phyloP scores from a whole-genome alignment of 2,329 filamentous ascomycete species.

The Immersiporthe knoxdaviesiana region DNA sequence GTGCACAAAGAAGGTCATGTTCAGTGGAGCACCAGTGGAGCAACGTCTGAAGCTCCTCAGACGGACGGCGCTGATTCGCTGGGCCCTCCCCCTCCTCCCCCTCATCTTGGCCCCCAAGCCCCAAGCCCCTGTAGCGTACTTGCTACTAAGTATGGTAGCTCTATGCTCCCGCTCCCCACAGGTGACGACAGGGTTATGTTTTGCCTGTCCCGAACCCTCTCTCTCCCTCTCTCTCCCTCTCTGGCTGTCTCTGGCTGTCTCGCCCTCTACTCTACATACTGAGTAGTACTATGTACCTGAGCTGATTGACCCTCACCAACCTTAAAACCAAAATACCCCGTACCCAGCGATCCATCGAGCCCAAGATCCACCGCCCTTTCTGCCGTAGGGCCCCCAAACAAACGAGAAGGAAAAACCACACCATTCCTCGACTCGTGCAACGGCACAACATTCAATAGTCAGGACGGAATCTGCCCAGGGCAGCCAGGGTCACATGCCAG shows the following conservation, averaged over 20 bases:
- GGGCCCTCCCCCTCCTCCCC: not conserved
- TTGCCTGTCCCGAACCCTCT: not conserved
- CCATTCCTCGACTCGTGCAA: conserved; percentile 10
- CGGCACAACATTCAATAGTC: not conserved
- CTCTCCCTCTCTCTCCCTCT: not conserved
- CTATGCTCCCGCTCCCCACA: not conserved
- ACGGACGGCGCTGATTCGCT: not conserved
- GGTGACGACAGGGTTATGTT: not conserved
- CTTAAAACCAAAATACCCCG: not conserved
- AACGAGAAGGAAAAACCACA: not conserved
- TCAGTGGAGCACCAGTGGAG: not conserved
- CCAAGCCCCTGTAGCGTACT: not conserved
- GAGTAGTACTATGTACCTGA: not conserved
- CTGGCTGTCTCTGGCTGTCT: too few relatives aligned
- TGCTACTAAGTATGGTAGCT: not conserved
- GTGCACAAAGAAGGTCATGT: conserved; percentile 2
- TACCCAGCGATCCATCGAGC: not conserved
- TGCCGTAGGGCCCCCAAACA: not conserved
- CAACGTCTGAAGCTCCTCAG: conserved; percentile 3
- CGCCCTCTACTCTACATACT: too few relatives aligned
- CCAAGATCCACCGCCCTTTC: not conserved
- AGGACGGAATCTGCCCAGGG: conserved; percentile 11
- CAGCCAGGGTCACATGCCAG: not conserved
- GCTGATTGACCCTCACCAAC: not conserved
- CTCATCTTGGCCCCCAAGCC: not conserved